phyloP scores from a whole-genome alignment of 73 alveolate species.

The Blepharisma stoltei region DNA sequence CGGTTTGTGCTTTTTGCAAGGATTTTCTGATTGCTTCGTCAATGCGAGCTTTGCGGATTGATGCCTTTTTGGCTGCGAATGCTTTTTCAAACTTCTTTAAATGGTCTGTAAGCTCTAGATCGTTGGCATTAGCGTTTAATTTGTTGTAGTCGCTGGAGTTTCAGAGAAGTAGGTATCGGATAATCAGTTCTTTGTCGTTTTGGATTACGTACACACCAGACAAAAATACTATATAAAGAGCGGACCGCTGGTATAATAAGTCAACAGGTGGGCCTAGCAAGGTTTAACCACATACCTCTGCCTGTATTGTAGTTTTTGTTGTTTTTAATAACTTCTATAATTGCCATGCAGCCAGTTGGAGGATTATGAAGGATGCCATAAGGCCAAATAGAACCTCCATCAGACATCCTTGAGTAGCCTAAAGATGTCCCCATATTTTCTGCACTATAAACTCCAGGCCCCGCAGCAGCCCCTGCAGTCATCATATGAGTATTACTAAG shows the following conservation, averaged over 20 bases:
- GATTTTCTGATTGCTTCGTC: slow-evolving; percentile 14
- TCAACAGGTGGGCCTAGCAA: no score
- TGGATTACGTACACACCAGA: slow-evolving; percentile 12
- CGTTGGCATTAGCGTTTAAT: neutral
- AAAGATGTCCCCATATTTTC: slow-evolving; percentile 37
- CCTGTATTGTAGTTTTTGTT: neutral
- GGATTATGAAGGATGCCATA: neutral
- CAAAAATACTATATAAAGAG: no score
- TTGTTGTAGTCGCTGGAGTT: neutral
- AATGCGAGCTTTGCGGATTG: neutral
- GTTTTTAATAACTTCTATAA: slow-evolving; percentile 21
- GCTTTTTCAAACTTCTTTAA: neutral
- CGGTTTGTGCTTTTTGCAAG: neutral
- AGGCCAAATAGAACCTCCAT: neutral
- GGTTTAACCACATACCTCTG: no score
- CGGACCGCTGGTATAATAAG: no score
- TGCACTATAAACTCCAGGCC: slow-evolving; percentile 64
- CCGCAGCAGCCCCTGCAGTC: slow-evolving; percentile 81
- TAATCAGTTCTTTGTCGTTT: slow-evolving; percentile 9
- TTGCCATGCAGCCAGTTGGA: slow-evolving; percentile 1
- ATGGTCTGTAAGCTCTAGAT: neutral
- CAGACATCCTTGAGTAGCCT: slow-evolving; percentile 37
- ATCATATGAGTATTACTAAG: slow-evolving; percentile 54
- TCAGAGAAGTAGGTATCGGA: neutral
- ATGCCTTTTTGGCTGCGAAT: no score